These are phyloP conservation scores for Straminergon stramineum DNA, from an alignment of 225 moss, liverwort and hornwort genomes.

Conservation along the genomic window DNA sequence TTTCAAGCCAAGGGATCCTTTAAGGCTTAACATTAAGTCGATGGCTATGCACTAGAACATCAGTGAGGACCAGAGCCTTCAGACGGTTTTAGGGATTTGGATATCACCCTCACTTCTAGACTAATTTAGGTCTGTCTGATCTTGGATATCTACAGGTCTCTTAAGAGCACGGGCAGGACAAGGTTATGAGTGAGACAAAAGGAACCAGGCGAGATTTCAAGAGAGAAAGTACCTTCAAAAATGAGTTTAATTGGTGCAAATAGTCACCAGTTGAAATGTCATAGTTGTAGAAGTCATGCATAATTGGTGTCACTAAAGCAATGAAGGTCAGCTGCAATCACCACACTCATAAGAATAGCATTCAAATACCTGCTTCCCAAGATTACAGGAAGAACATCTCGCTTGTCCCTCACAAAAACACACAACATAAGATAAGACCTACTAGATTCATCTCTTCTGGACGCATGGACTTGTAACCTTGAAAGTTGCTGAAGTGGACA, in stretches of 20 bases:
- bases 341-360: neutral
- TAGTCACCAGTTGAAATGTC: conserved; percentile 82
- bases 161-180: neutral
- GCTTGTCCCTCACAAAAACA: conserved; percentile 1
- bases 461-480: neutral
- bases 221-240: conserved; percentile 59
- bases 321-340: conserved; percentile 68
- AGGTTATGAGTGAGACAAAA: neutral
- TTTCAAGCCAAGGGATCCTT: neutral
- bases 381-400: neutral
- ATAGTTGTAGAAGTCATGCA: conserved; percentile 97
- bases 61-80: neutral
- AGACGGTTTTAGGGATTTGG: neutral
- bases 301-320: conserved; percentile 73
- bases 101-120: neutral
- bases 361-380: neutral
- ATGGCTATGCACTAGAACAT: neutral
- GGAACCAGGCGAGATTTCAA: neutral
- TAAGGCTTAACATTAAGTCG: neutral
- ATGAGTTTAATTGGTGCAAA: conserved; percentile 72
- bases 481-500: neutral
- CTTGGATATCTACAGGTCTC: neutral
- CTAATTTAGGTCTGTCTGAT: neutral
- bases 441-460: neutral
- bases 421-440: neutral